A percentile compares a stretch with the other conserved stretches of the same genome.
Evolutionary conservation across 116 monocot species (phyloP).

Genomic region (Zostera marina): DNA sequence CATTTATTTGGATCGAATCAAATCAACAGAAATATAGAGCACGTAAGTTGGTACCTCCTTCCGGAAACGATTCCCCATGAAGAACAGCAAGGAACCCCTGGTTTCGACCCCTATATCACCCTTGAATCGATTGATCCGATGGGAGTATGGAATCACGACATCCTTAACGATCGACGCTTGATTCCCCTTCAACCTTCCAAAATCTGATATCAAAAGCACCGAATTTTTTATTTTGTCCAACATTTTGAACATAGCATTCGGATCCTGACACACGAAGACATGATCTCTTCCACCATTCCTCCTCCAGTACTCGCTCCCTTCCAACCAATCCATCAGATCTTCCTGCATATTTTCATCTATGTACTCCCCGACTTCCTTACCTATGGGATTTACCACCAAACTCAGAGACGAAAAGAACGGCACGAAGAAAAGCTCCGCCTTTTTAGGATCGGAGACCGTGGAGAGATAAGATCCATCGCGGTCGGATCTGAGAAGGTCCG

Average conservation of each 20-base stretch:
- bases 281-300: slow-evolving; percentile 81
- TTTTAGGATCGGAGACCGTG: slow-evolving; percentile 34
- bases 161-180: slow-evolving; percentile 86
- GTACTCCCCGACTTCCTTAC: slow-evolving; percentile 14
- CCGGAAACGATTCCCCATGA: slow-evolving; percentile 93
- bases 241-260: slow-evolving; percentile 65
- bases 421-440: slow-evolving; percentile 78
- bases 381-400: slow-evolving; percentile 59
- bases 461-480: slow-evolving; percentile 18
- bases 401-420: slow-evolving; percentile 92
- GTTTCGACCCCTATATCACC: slow-evolving; percentile 48
- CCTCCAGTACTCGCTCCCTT: slow-evolving; percentile 55
- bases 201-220: slow-evolving; percentile 69
- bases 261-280: slow-evolving; percentile 87
- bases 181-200: slow-evolving; percentile 58
- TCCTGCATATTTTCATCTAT: slow-evolving; percentile 79
- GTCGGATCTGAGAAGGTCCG: slow-evolving; percentile 25
- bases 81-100: slow-evolving; percentile 61
- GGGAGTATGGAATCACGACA: slow-evolving; percentile 82
- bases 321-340: slow-evolving; percentile 72
- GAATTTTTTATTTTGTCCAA: slow-evolving; percentile 54
- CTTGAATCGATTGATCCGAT: slow-evolving; percentile 67
- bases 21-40: neutral
- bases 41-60: slow-evolving; percentile 48
- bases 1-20: neutral